phyloP scores from a whole-genome alignment of 768 basidiomycete genomes.

The Russula foetens region DNA sequence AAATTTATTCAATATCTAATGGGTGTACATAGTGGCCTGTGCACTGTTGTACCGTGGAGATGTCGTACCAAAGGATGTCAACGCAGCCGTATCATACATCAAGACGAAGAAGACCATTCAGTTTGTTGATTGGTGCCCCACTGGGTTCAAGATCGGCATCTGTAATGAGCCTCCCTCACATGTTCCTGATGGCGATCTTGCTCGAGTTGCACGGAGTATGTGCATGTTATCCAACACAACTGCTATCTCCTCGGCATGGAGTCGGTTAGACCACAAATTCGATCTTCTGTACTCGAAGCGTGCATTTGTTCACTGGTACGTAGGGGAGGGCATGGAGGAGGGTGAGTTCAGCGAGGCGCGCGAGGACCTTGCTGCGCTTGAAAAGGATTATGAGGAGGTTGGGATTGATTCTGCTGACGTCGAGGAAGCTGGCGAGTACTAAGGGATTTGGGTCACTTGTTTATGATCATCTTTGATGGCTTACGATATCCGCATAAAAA shows the following conservation, averaged over 20 bases:
- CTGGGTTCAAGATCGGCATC: conserved; percentile 73
- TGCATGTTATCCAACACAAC: conserved; percentile 77
- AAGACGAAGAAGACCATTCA: conserved; percentile 75
- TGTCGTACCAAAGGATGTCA: conserved; percentile 72
- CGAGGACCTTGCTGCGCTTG: conserved; percentile 99
- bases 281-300: conserved; percentile 66
- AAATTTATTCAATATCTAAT: not conserved
- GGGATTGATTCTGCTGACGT: conserved; percentile 44
- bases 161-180: conserved; percentile 72
- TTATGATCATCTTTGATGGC: conserved; percentile 2
- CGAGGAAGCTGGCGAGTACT: conserved; percentile 45
- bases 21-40: conserved; percentile 42
- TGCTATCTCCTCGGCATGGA: conserved; percentile 68
- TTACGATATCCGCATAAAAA: not conserved
- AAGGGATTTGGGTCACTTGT: conserved; percentile 14
- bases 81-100: conserved; percentile 63
- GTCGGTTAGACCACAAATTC: conserved; percentile 71
- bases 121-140: conserved; percentile 74
- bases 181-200: conserved; percentile 69
- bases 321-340: conserved; percentile 77
- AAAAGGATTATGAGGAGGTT: conserved; percentile 93
- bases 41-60: conserved; percentile 69
- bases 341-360: conserved; percentile 99
- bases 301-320: conserved; percentile 54
- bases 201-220: conserved; percentile 65